Base-by-base conservation (phyloP, 2,329 filamentous ascomycete species). In the Paracoccidioides brasiliensis region DNA sequence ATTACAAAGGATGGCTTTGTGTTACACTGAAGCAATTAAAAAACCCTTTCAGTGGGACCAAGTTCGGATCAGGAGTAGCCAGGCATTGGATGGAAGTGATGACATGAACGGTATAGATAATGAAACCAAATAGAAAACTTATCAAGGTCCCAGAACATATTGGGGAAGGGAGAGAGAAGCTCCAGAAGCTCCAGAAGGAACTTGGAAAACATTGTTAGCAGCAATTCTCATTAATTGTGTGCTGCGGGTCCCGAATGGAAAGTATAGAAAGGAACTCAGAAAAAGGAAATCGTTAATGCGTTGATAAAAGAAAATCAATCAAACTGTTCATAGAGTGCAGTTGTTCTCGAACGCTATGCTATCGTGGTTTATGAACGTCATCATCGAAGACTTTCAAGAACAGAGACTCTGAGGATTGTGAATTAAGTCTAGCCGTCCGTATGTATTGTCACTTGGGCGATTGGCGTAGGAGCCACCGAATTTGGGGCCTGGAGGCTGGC, bases 341-440 rank as follows among this genome's bases (percentile, higher is more conserved):
- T 30, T 41, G 10, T 5, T 9, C 14, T n/a, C 6, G 28, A 30
- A 9, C 12, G 49, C 28, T 40, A 28, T 15, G 4, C 37, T 33
- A 52, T 8, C 22, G 30, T 44, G 9, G 12, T 38, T 30, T 45
- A 32, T 15, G 49, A 38, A 48, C 9, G 12, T 42, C 45, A 41
- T 8, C 22, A 2, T 10, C 6, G 38, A 22, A 32, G 44, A 12
- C 7, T 43, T 41, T 58, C 64, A 70, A 57, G 66, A 64, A 60
- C 70, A 70, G 15, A 72, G 57, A 54, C 68, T 65, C 55, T 68
- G 69, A 41, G 66, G 63, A 48, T 61, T 67, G 38, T 66, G 64
- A 42, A 67, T 62, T 6, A 66, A 59, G 55, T 69, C 66, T 55
- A 69, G 68, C 44, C 70, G 67, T 52, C 60, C 57, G 57, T 71